Evolutionary conservation across 768 basidiomycete genomes (phyloP), one percentile per base, ranked within the genome.

Genomic region (Dioszegia hungarica): DNA sequence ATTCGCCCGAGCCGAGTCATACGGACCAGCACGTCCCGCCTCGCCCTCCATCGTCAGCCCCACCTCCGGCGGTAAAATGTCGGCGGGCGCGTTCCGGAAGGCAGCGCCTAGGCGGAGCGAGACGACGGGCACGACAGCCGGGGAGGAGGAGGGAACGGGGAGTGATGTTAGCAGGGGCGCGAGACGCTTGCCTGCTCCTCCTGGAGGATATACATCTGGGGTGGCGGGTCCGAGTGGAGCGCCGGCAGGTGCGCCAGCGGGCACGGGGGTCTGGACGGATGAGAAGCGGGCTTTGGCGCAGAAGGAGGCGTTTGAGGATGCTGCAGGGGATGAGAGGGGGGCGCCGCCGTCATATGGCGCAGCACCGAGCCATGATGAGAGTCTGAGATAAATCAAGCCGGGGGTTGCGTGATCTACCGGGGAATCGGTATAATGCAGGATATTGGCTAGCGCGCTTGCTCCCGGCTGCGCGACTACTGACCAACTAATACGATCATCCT

Each of bases 11-110:
- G 31, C 31, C 31, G 31, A 14, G 8, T 14, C 8, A 6, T 33
- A n/a, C 17, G 54, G 24, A 17, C 22, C 33, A 3, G 25, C 12
- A 6, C 57, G 50, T 12, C 51, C 57, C 10, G 33, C 57, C 28
- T 55, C 56, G 17, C 47, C 44, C 19, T 12, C 45, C 29, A 17
- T 46, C 24, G 12, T 45, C 24, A 41, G 29, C 20, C 22, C 57
- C 5, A 12, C 38, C 14, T 48, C 47, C 1, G 65, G 62, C 2
- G 69, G 69, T 19, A 71, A 67, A 53, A 71, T 71, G 37, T 68
- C 69, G 3, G 69, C 69, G 9, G 69, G 66, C 15, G 69, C 69
- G 22, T 71, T 71, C 46, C 33, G 68, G 19, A 56, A 51, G 37
- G 60, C 57, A 8, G 33, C 56, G 5, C 56, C 59, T 36, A 61